Base-by-base conservation (phyloP, 179 eudicot species). In the Spinacia oleracea region DNA sequence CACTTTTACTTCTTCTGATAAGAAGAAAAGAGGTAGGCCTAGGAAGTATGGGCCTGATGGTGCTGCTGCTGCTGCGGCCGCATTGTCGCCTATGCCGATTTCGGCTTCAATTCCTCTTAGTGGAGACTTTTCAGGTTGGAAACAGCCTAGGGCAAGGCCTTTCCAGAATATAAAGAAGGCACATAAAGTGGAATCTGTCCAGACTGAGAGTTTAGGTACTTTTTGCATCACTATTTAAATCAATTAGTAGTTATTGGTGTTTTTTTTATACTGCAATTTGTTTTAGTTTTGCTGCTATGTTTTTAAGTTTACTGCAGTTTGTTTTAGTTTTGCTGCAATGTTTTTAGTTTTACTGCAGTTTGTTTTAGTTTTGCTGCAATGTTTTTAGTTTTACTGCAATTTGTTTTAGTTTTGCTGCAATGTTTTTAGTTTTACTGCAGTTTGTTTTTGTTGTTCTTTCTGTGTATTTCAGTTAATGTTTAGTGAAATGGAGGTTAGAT, bases 51-150 rank as follows among this genome's bases (percentile, higher is more conserved):
- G 89, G 23, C 86, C 89, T 31, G 97, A 91, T 79, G 98, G 97
- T 27, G 71, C 87, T 31, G 77, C n/a, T 58, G 31, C n/a, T n/a
- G n/a, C n/a, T n/a, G 55, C 83, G 55, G 80, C 77, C 48, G 88
- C 98, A 40, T 78, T 95, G 85, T 93, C 95, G 7, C 98, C 97
- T 14, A 90, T 90, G 97, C 98, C 98, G 12, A 95, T 95, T 68
- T 93, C 98, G 9, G 95, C 98, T 73, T 93, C 98, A 15, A 89
- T 91, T 78, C 97, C 97, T 38, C 86, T 93, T 40, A 72, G 90
- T 32, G 92, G 97, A 18, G 97, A 89, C 18, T 94, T 81, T 72
- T 84, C 92, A 18, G 87, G 84, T 62, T 91, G 91, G 92, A 93
- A 91, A 65, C 93, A 84, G 18, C 81, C 89, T 55, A 83, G 76